Conservation (phyloP, 495 filamentous ascomycete species). For the Lindgomyces ingoldianus region DNA sequence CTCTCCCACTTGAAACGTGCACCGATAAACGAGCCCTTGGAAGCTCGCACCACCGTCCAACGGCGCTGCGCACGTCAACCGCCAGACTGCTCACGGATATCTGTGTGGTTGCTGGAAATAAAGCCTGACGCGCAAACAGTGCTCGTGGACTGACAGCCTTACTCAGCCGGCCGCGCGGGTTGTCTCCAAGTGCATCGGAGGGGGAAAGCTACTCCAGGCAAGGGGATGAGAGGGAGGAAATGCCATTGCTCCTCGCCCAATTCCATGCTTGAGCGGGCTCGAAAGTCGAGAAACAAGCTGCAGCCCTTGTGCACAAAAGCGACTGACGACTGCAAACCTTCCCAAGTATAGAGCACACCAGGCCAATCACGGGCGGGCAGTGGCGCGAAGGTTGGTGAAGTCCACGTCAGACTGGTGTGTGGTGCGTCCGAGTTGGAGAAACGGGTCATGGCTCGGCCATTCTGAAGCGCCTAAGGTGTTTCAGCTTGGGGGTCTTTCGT, state of each 20-base stretch:
- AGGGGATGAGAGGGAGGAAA: too few species aligned
- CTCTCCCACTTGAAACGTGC: slow-evolving; percentile 18
- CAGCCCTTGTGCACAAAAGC: too few species aligned
- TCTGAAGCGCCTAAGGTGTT: slow-evolving; percentile 9
- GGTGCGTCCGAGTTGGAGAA: not conserved
- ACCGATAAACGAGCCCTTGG: slow-evolving; percentile 7
- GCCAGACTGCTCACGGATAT: too few species aligned
- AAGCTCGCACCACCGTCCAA: not conserved
- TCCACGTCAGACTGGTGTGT: slow-evolving; percentile 29
- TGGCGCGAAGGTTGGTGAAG: not conserved
- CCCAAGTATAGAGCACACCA: slow-evolving; percentile 18
- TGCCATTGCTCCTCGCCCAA: too few species aligned
- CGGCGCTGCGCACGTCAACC: not conserved
- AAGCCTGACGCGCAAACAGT: not conserved
- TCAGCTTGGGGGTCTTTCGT: slow-evolving; percentile 14
- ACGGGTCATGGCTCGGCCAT: not conserved
- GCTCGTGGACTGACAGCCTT: not conserved
- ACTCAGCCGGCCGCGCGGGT: not conserved
- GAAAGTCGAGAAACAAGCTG: too few species aligned
- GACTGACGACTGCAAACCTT: slow-evolving; percentile 4
- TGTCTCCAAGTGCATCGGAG: too few species aligned
- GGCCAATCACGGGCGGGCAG: slow-evolving; percentile 1
- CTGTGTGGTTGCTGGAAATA: too few species aligned
- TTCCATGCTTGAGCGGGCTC: too few species aligned
- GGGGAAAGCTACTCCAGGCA: too few species aligned